Evolutionary conservation across 1,139 yeast genomes (phyloP), one percentile per base, ranked within the genome.

Genomic region (Waltiozyma sp.): DNA sequence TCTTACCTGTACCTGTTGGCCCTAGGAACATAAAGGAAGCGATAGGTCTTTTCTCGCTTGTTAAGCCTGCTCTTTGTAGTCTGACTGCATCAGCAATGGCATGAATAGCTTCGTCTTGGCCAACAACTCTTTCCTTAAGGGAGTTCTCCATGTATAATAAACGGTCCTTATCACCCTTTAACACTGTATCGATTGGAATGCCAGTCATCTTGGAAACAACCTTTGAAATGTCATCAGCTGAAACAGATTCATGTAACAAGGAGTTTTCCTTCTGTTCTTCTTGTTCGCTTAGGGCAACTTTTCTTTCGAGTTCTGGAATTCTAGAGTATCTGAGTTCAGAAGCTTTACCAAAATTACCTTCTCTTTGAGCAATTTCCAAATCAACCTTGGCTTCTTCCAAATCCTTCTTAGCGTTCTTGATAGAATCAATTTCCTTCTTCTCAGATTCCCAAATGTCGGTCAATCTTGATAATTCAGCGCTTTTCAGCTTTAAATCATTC

Each of bases 1-100:
- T 91, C 63, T 91, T 91, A 65, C 98, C 98, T 0, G 96, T 89
- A 65, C 98, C 98, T 0, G 97, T 89, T 37, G 97, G 97, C 18
- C 98, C 98, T 51, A 91, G 69, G 62, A 91, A 91, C 81, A 91
- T 81, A 61, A 91, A 91, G 44, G 95, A 84, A 2, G 96, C 97
- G 56, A 89, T 89, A 3, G 98, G 98, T 47, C 96, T 75, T 62
- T 84, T 84, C 49, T 87, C 95, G 60, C 86, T 83, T 4, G 97
- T 89, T 45, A 91, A 73, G 0, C 98, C 98, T 1, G 98, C 98
- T 55, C 98, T 75, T 61, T 91, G 97, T 48, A 91, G 70, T 60
- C 96, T 80, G 11, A 91, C 97, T 1, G 98, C 96, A 63, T 89
- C 95, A 0, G 96, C 72, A 41, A 91, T 82, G 0, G 95, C 84